Percentiles rank a stretch among this genome's conserved stretches.
Evolutionary conservation across 23 red algal genomes (phyloP).

Genomic region (Gracilaria gracilis): DNA sequence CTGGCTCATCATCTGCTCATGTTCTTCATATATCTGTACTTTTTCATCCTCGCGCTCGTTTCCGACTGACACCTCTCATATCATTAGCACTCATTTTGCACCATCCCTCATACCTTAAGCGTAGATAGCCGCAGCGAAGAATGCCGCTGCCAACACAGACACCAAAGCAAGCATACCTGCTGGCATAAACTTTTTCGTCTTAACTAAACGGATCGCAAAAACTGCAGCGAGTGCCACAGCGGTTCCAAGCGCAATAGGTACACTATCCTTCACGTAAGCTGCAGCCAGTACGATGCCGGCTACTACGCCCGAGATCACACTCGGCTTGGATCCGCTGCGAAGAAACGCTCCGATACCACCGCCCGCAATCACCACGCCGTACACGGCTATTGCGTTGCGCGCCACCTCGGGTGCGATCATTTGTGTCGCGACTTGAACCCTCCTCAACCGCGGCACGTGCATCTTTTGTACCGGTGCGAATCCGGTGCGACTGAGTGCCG

Average conservation of each 20-base stretch:
- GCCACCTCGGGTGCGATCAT: constrained; percentile 65
- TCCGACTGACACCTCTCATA: constrained; percentile 21
- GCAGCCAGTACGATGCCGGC: constrained; percentile 67
- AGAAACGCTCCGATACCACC: constrained; percentile 82
- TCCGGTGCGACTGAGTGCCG: background rate
- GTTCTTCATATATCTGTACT: constrained; percentile 95
- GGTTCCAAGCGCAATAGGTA: constrained; percentile 72
- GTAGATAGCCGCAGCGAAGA: constrained; percentile 75
- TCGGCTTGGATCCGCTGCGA: constrained; percentile 66
- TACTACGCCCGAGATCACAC: constrained; percentile 67
- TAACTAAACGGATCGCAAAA: constrained; percentile 84
- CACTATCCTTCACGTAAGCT: constrained; percentile 73
- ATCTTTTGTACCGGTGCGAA: background rate
- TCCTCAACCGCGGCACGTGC: background rate
- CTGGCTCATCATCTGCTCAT: constrained; percentile 81
- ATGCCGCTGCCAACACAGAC: constrained; percentile 66
- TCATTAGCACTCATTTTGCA: background rate
- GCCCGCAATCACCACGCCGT: constrained; percentile 77
- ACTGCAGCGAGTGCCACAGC: constrained; percentile 72
- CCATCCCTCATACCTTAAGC: background rate
- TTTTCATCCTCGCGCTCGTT: constrained; percentile 63
- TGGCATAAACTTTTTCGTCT: constrained; percentile 93
- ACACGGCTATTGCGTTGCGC: constrained; percentile 52
- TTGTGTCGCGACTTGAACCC: background rate
- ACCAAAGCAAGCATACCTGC: constrained; percentile 79